Conservation (phyloP, 2,329 filamentous ascomycete genomes). For the Fusarium continuum region DNA sequence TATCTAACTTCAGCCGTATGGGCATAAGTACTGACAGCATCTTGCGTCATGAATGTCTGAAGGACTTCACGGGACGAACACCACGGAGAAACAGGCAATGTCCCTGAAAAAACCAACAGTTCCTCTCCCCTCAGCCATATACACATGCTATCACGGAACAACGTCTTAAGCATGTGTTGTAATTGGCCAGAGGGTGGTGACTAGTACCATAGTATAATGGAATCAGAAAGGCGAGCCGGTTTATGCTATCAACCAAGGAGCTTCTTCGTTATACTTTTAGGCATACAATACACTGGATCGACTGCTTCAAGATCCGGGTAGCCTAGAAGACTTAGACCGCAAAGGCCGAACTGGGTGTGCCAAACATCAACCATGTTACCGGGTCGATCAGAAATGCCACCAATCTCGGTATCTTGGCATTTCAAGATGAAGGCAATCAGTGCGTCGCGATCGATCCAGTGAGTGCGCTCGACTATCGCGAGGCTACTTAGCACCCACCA, state of each 20-base stretch:
- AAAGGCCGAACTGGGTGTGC: conserved; percentile 89
- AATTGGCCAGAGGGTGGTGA: conserved; percentile 69
- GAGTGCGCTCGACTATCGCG: conserved; percentile 84
- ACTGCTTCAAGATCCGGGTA: conserved; percentile 81
- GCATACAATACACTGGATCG: conserved; percentile 89
- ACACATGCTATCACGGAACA: conserved; percentile 67
- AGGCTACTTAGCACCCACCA: conserved; percentile 98
- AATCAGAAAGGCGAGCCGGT: neutral
- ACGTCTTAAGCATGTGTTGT: conserved; percentile 68
- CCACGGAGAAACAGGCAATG: conserved; percentile 36
- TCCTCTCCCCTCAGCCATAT: conserved; percentile 74
- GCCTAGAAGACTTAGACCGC: conserved; percentile 84
- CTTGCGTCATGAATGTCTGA: conserved; percentile 34
- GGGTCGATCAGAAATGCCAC: conserved; percentile 89
- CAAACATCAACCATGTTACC: conserved; percentile 98
- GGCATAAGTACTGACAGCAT: neutral
- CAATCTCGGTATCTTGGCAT: conserved; percentile 85
- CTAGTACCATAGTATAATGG: neutral
- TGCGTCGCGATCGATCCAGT: conserved; percentile 91
- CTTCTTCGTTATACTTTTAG: conserved; percentile 70
- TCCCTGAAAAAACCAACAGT: conserved; percentile 43
- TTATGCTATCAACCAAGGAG: conserved; percentile 55
- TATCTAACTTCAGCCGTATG: neutral
- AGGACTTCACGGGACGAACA: conserved; percentile 43
- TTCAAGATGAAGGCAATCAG: conserved; percentile 83